These are phyloP conservation scores for Fimicolochytrium jonesii DNA, from an alignment of 192 early-diverging fungal genomes.

Conservation along the genomic window DNA sequence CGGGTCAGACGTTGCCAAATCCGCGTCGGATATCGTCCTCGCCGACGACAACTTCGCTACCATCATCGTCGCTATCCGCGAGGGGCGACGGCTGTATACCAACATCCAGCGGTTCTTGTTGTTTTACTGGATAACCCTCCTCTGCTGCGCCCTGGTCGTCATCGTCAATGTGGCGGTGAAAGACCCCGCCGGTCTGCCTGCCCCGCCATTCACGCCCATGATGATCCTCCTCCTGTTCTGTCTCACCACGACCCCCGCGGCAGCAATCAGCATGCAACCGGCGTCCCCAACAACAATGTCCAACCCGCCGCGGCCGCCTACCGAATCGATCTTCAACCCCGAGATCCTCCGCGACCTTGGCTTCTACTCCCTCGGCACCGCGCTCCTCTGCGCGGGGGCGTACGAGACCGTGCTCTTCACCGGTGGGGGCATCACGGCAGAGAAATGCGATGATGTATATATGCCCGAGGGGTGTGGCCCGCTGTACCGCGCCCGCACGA, in stretches of 20 bases:
- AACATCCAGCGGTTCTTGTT: slow-evolving; percentile 49
- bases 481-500: neutral
- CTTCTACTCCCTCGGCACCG: slow-evolving; percentile 63
- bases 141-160: slow-evolving; percentile 59
- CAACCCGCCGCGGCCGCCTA: slow-evolving; percentile 63
- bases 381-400: slow-evolving; percentile 54
- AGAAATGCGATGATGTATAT: neutral
- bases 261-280: slow-evolving; percentile 69
- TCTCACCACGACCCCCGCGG: slow-evolving; percentile 75
- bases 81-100: slow-evolving; percentile 75
- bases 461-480: neutral
- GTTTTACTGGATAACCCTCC: slow-evolving; percentile 17
- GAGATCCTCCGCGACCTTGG: slow-evolving; percentile 64
- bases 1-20: slow-evolving; percentile 33
- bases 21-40: slow-evolving; percentile 30
- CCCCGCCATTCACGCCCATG: slow-evolving; percentile 73
- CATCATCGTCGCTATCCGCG: slow-evolving; percentile 70
- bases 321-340: slow-evolving; percentile 62
- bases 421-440: neutral
- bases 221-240: slow-evolving; percentile 76
- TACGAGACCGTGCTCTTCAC: slow-evolving; percentile 20
- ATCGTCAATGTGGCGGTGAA: slow-evolving; percentile 71
- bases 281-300: slow-evolving; percentile 58
- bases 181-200: slow-evolving; percentile 66
- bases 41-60: slow-evolving; percentile 59